These are phyloP conservation scores for Coccinonectria pachysandricola DNA, from an alignment of 2,329 filamentous ascomycete species.

Conservation along the genomic window DNA sequence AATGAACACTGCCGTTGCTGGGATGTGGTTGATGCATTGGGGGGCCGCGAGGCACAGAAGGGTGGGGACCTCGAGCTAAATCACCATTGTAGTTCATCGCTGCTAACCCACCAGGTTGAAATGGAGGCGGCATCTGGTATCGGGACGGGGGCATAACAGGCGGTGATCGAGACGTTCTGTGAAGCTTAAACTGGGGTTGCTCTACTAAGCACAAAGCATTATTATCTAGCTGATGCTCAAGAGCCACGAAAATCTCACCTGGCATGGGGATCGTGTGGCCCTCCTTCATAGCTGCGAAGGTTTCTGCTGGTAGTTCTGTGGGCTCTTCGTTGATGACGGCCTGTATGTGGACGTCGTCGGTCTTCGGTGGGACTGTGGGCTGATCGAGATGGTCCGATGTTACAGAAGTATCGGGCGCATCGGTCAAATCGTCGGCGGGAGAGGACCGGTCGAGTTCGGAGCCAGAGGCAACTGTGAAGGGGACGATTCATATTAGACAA, in stretches of 20 bases:
- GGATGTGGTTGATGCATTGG: conserved; percentile 40
- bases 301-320: conserved; percentile 6
- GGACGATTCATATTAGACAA: too few species aligned
- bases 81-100: conserved; percentile 24
- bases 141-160: conserved; percentile 23
- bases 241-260: conserved; percentile 7
- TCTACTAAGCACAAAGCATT: conserved; percentile 7
- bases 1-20: conserved; percentile 46
- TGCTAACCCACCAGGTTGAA: conserved; percentile 26
- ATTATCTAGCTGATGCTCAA: conserved; percentile 4
- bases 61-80: conserved; percentile 21
- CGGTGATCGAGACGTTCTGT: conserved; percentile 18
- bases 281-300: conserved; percentile 9
- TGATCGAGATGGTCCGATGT: conserved; percentile 13
- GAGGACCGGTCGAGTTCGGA: conserved; percentile 12
- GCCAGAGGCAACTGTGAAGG: conserved; percentile 6
- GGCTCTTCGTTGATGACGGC: conserved; percentile 3
- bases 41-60: conserved; percentile 23
- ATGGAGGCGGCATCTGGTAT: conserved; percentile 35
- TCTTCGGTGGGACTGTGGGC: conserved; percentile 11
- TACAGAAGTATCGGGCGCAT: conserved; percentile 7
- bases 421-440: conserved; percentile 7
- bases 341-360: conserved; percentile 5
- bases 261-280: conserved; percentile 7
- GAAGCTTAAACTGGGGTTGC: conserved; percentile 7